A percentile compares a stretch with the other conserved stretches of the same genome.
Evolutionary conservation across 768 basidiomycete species (phyloP).

Genomic region (Pilatotrama ljubarskyi): DNA sequence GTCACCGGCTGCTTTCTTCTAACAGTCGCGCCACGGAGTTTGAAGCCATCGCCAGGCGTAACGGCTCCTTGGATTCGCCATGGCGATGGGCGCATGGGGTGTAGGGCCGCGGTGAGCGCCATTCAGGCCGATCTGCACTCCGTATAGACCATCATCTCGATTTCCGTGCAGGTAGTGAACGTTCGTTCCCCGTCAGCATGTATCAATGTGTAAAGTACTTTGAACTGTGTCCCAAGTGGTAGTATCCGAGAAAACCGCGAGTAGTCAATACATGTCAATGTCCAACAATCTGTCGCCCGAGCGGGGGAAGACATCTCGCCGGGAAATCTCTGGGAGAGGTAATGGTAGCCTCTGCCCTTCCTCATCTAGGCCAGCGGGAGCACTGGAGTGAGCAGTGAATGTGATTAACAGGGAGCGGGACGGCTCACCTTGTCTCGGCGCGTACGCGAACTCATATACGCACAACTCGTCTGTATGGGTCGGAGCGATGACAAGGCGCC

Average conservation of each 20-base stretch:
- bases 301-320: background rate
- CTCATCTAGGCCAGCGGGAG: background rate
- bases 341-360: background rate
- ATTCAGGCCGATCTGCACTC: too few species aligned
- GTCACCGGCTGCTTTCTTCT: slow-evolving; percentile 41
- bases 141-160: too few species aligned
- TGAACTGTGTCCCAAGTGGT: too few species aligned
- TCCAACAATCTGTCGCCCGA: background rate
- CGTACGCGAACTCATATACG: slow-evolving; percentile 50
- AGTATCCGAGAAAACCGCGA: background rate
- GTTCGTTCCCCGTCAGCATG: too few species aligned
- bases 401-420: background rate
- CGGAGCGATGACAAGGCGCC: slow-evolving; percentile 55
- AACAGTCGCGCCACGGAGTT: slow-evolving; percentile 52
- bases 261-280: background rate
- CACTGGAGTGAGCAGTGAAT: background rate
- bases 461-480: slow-evolving; percentile 41
- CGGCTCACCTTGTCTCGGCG: slow-evolving; percentile 35
- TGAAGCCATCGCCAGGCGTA: slow-evolving; percentile 40
- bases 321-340: background rate
- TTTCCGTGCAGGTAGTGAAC: too few species aligned
- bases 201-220: too few species aligned
- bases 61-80: slow-evolving; percentile 31
- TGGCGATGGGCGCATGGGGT: slow-evolving; percentile 33
- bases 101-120: background rate